Base-by-base conservation (phyloP, 352 stramenopile genomes). In the Phytophthora pluvialis region DNA sequence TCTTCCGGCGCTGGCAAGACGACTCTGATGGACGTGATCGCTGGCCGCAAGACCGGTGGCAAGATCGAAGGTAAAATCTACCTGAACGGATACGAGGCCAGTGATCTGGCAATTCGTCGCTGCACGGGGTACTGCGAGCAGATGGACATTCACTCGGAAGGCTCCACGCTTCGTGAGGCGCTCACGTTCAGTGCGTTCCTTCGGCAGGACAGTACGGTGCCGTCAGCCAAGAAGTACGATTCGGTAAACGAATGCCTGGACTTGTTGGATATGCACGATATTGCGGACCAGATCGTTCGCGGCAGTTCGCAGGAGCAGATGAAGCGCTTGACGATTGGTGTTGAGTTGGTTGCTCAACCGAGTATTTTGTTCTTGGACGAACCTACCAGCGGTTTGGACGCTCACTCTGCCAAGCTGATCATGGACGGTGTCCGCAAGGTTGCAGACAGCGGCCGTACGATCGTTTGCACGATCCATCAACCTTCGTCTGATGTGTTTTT, bases 401-500 rank as follows among this genome's bases (percentile, higher is more conserved):
- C 78, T 18, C 91, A 81, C 59, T 84, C 74, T 9, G 92, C 92
- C 12, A 82, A 94, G 32, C 60, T 90, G 47, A 64, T 97, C 16
- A 89, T 96, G 54, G 73, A 89, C 11, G 76, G 93, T 0, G 73
- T 97, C 5, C 84, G 91, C 33, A 91, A 93, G 47, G 78, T 96
- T 46, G 86, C 89, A 5, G 54, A 61, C 32, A 78, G 74, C 16
- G 86, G 88, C 8, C 61, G 76, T 4, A 91, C 80, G 10, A 83
- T 98, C 21, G 67, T 97, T 2, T 95, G 91, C 40, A 97, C 89
- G 28, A 98, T 98, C 65, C 91, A 98, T 64, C 91, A 98, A 70
- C 91, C 91, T 26, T 83, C 77, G 25, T 90, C 79, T 1, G 84
- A 97, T 45, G 81, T 97, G 1, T 96, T 97, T 16, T 81, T 85